Evolutionary conservation across 176 grass and related monocot species (phyloP).

Genomic region (Otatea glauca): DNA sequence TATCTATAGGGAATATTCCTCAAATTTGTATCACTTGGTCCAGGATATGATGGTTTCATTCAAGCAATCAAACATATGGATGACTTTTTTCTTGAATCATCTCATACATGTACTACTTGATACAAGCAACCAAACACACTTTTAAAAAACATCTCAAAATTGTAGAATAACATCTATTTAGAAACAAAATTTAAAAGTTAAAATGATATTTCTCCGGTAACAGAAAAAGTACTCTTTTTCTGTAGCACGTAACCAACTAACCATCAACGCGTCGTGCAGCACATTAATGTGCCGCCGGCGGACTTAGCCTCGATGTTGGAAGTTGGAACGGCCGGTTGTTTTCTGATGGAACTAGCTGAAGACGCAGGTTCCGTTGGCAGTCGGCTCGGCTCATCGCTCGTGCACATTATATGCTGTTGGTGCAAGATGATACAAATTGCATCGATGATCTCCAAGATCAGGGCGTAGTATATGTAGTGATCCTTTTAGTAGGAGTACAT

Average conservation of each 20-base stretch:
- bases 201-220: too few relatives aligned
- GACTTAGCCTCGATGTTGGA: neutral
- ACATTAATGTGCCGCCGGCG: slow-evolving; percentile 10
- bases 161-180: too few relatives aligned
- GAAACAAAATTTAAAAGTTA: too few relatives aligned
- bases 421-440: neutral
- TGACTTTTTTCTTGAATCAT: too few relatives aligned
- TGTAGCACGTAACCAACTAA: neutral
- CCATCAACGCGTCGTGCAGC: neutral
- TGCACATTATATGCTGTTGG: neutral
- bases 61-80: too few relatives aligned
- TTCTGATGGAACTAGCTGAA: slow-evolving; percentile 16
- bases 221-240: neutral
- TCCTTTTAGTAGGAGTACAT: neutral
- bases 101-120: too few relatives aligned
- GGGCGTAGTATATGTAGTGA: neutral
- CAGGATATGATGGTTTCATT: too few relatives aligned
- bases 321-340: neutral
- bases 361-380: slow-evolving; percentile 15
- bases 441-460: neutral
- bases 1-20: too few relatives aligned
- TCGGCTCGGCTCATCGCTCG: neutral
- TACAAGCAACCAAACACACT: too few relatives aligned
- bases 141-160: too few relatives aligned
- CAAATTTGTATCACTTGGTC: too few relatives aligned